Evolutionary conservation across 2,329 filamentous ascomycete genomes (phyloP).

Genomic region (Xylaria sp.): DNA sequence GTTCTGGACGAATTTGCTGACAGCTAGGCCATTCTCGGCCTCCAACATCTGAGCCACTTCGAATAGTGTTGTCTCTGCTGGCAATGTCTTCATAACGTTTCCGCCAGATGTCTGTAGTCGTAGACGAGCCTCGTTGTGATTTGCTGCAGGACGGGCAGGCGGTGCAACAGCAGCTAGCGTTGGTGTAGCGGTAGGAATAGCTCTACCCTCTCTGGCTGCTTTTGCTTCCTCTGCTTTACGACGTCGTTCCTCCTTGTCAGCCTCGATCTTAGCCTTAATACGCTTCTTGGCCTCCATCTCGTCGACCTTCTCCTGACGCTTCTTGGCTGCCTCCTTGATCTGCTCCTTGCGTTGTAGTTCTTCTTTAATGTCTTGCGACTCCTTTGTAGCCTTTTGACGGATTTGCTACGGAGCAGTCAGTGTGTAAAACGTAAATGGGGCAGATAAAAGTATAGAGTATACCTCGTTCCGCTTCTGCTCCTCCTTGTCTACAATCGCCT

Average conservation of each 20-base stretch:
- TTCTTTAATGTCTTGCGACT: slow-evolving; percentile 88
- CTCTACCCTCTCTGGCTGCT: slow-evolving; percentile 80
- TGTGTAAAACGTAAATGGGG: neutral
- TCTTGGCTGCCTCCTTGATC: slow-evolving; percentile 86
- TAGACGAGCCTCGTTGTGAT: slow-evolving; percentile 80
- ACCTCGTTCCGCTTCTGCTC: slow-evolving; percentile 87
- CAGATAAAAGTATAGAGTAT: slow-evolving; percentile 25
- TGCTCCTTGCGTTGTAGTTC: slow-evolving; percentile 86
- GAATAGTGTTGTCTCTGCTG: slow-evolving; percentile 88
- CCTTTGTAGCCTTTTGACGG: slow-evolving; percentile 85
- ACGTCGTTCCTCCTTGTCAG: slow-evolving; percentile 87
- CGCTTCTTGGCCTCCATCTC: slow-evolving; percentile 86
- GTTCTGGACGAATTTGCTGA: slow-evolving; percentile 80
- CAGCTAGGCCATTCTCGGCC: slow-evolving; percentile 71
- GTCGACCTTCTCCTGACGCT: slow-evolving; percentile 84
- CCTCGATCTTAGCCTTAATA: slow-evolving; percentile 92
- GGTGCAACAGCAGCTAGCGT: slow-evolving; percentile 55
- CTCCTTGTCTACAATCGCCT: slow-evolving; percentile 75
- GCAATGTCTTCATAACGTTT: slow-evolving; percentile 84
- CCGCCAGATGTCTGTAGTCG: slow-evolving; percentile 78
- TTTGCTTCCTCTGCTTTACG: slow-evolving; percentile 85
- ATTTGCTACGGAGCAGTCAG: slow-evolving; percentile 57
- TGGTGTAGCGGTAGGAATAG: slow-evolving; percentile 43
- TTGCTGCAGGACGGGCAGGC: slow-evolving; percentile 63
- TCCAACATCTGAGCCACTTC: slow-evolving; percentile 82